Conservation (phyloP, 257 asterid genomes). For the Solanum stenotomum region DNA sequence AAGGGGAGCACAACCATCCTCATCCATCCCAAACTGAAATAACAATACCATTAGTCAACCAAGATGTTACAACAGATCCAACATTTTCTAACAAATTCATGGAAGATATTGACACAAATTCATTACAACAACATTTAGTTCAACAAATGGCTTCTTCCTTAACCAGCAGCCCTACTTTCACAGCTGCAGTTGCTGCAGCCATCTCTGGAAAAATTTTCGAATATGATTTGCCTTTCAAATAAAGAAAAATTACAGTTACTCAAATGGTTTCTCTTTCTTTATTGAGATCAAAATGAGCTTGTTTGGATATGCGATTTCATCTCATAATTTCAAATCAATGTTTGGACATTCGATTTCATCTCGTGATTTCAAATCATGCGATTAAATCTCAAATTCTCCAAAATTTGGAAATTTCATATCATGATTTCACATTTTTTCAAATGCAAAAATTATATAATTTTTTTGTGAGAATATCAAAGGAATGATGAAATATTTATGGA, state of each 20-base stretch:
- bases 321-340: no score
- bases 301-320: not conserved
- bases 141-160: conserved; percentile 61
- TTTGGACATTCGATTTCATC: no score
- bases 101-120: conserved; percentile 12
- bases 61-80: conserved; percentile 5
- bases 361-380: no score
- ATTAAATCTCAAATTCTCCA: no score
- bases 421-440: not conserved
- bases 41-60: conserved; percentile 4
- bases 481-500: not conserved
- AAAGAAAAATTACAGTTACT: not conserved
- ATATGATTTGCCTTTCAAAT: not conserved
- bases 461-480: not conserved
- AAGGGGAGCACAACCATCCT: conserved; percentile 70
- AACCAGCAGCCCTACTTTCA: conserved; percentile 54
- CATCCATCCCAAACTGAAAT: conserved; percentile 22
- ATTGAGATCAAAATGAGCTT: not conserved
- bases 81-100: conserved; percentile 16
- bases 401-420: no score
- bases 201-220: conserved; percentile 26
- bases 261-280: not conserved
- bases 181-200: conserved; percentile 62
- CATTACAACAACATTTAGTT: conserved; percentile 28
- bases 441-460: no score